These are phyloP conservation scores for Zoysia pacifica DNA, from an alignment of 176 grass and related monocot genomes.

Conservation along the genomic window DNA sequence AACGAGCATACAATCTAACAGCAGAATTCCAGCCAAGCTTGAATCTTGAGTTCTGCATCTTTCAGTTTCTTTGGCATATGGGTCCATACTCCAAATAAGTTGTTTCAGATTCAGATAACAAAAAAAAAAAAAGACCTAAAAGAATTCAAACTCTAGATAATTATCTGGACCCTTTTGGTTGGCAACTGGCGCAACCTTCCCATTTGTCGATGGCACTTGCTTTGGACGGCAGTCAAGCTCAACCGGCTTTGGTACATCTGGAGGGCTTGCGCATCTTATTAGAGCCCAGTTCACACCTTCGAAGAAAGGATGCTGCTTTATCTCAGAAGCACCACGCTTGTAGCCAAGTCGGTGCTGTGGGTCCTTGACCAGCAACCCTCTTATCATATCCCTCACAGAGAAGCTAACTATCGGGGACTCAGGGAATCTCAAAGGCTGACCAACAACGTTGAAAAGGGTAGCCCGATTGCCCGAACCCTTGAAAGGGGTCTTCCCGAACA, in stretches of 20 bases:
- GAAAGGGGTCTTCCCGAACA: conserved; percentile 82
- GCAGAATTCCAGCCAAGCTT: conserved; percentile 31
- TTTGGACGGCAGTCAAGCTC: conserved; percentile 46
- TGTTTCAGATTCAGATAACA: not conserved
- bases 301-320: conserved; percentile 83
- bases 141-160: conserved; percentile 88
- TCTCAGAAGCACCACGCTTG: conserved; percentile 80
- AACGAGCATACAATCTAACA: conserved; percentile 38
- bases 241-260: conserved; percentile 67
- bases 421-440: conserved; percentile 66
- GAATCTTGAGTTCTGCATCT: conserved; percentile 34
- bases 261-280: conserved; percentile 74
- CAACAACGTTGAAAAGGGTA: conserved; percentile 81
- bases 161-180: conserved; percentile 51
- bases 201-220: conserved; percentile 51
- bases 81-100: not conserved
- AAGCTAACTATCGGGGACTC: conserved; percentile 73
- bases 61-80: conserved; percentile 23
- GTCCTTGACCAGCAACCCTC: conserved; percentile 85
- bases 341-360: conserved; percentile 73
- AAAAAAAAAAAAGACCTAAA: conserved; percentile 42
- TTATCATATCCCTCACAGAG: conserved; percentile 63
- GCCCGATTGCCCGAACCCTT: conserved; percentile 78
- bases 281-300: conserved; percentile 83
- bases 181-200: conserved; percentile 32